Conservation (phyloP, 2,329 filamentous ascomycete genomes). For the Leptographium radiaticola region DNA sequence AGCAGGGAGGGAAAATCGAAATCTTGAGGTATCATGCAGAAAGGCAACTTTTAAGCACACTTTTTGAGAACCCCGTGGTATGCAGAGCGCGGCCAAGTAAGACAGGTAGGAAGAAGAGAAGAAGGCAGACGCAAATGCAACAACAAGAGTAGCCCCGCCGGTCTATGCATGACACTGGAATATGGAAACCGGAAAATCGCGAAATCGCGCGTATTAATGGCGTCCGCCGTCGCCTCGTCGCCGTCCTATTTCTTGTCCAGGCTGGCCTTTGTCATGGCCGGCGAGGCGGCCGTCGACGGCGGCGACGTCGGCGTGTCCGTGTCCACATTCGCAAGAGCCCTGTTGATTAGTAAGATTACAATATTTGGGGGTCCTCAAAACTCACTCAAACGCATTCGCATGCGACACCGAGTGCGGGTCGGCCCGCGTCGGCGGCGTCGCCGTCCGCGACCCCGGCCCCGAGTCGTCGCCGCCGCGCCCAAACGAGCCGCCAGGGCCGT, state of each 20-base stretch:
- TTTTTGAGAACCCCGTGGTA: slow-evolving; percentile 28
- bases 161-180: slow-evolving; percentile 34
- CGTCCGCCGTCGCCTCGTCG: slow-evolving; percentile 16
- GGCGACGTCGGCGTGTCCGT: slow-evolving; percentile 54
- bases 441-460: slow-evolving; percentile 74
- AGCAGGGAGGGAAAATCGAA: slow-evolving; percentile 8
- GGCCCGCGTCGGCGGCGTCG: slow-evolving; percentile 58
- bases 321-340: slow-evolving; percentile 48
- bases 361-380: too few relatives aligned
- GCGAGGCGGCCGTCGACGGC: slow-evolving; percentile 54
- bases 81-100: slow-evolving; percentile 5
- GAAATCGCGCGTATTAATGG: background rate
- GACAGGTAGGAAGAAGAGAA: background rate
- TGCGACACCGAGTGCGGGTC: slow-evolving; percentile 39
- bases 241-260: slow-evolving; percentile 43
- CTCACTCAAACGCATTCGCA: slow-evolving; percentile 90
- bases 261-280: slow-evolving; percentile 49
- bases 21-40: slow-evolving; percentile 34
- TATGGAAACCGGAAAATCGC: slow-evolving; percentile 21
- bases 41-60: slow-evolving; percentile 31
- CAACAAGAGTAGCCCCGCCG: slow-evolving; percentile 15
- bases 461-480: slow-evolving; percentile 72
- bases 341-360: slow-evolving; percentile 16
- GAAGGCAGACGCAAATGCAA: slow-evolving; percentile 21
- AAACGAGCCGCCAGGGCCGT: slow-evolving; percentile 55